Evolutionary conservation across 176 grass and related monocot genomes (phyloP).

Genomic region (Pontederia paniculata): DNA sequence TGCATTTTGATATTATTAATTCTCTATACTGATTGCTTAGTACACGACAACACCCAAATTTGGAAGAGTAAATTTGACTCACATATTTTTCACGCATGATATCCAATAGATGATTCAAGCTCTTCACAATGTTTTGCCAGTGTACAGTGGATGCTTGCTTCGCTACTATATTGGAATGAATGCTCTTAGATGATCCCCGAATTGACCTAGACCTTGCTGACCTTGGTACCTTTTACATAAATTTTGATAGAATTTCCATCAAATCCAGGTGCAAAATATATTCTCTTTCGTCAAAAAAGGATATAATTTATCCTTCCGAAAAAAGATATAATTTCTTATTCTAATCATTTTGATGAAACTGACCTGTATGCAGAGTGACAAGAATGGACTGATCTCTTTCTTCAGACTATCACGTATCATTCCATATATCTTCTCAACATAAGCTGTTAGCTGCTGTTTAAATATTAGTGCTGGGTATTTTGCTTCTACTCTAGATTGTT

Average conservation of each 20-base stretch:
- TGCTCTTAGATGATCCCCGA: constrained; percentile 60
- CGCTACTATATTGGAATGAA: constrained; percentile 45
- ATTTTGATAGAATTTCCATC: not conserved
- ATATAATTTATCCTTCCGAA: constrained; percentile 9
- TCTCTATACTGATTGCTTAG: not conserved
- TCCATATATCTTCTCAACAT: constrained; percentile 90
- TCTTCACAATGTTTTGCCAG: constrained; percentile 73
- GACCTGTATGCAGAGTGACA: constrained; percentile 89
- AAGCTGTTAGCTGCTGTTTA: constrained; percentile 90
- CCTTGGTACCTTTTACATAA: constrained; percentile 56
- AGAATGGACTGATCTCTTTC: constrained; percentile 75
- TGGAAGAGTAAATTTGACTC: constrained; percentile 2
- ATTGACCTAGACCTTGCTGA: constrained; percentile 52
- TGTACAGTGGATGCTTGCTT: constrained; percentile 67
- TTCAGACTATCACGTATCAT: constrained; percentile 82
- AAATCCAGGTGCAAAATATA: not conserved
- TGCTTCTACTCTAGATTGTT: constrained; percentile 52
- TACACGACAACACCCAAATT: not conserved
- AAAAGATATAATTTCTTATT: not conserved
- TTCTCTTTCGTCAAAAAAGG: constrained; percentile 12
- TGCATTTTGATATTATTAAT: not conserved
- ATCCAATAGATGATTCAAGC: constrained; percentile 44
- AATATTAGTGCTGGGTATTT: constrained; percentile 88
- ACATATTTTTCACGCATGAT: constrained; percentile 58
- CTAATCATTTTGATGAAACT: not conserved